Evolutionary conservation across 768 basidiomycete genomes (phyloP), one percentile per base, ranked within the genome.

Genomic region (Clitopilus hobsonii): DNA sequence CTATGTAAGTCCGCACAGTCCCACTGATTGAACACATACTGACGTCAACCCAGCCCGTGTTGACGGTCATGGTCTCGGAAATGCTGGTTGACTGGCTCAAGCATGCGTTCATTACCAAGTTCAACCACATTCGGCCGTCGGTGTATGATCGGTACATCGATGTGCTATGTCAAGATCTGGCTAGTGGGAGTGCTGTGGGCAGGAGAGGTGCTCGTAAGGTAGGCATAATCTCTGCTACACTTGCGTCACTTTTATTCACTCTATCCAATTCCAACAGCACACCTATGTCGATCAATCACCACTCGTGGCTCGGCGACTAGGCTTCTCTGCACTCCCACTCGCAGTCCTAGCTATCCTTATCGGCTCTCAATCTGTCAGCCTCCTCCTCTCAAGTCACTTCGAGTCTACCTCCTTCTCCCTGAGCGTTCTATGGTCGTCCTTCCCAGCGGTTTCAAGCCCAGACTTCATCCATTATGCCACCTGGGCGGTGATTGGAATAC

Each of bases 71-170:
- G 69, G 65, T 85, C 3, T 96, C 94, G 1, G 97, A 99, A 69
- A 89, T 92, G 81, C 69, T 90, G 11, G 97, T 99, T 10, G 97
- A 99, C 67, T 99, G 96, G 96, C 78, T 98, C 51, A 99, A 99
- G 68, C 97, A 99, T 64, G 96, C 95, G 8, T 99, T 98, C 72
- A 98, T 99, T 63, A 96, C 95, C 51, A 99, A 99, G 69, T 98
- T 98, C 76, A 99, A 99, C 62, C 96, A 98, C 64, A 95, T 99
- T 48, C 85, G 95, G 0, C 93, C 94, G 0, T 89, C 88, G 0
- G 93, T 98, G 1, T 99, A 98, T 61, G 94, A 94, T 59, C 82
- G 96, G 14, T 99, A 93, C 67, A 91, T 88, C 2, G 97, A 99
- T 62, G 93, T 99, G 0, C 79, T 99, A 1, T 98, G 95, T 65